Conservation (phyloP, 164 flowering plant species). For the Liquidambar formosana region DNA sequence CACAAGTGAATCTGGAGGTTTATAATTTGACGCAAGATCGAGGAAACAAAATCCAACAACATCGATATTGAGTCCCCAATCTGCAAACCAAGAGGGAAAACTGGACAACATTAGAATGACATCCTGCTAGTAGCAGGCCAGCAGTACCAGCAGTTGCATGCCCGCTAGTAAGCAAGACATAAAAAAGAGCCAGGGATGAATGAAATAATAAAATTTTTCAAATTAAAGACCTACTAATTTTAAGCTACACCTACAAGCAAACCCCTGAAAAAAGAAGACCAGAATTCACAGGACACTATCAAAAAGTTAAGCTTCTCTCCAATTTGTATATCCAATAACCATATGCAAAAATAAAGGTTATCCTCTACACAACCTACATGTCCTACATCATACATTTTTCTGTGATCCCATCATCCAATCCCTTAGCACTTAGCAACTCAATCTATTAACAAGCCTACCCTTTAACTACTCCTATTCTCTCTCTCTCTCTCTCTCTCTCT, state of each 20-base stretch:
- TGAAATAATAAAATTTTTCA: not conserved
- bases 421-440: not conserved
- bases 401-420: not conserved
- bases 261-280: not conserved
- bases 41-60: constrained; percentile 71
- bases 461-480: too few species aligned
- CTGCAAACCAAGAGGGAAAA: constrained; percentile 28
- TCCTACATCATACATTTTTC: not conserved
- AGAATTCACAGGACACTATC: not conserved
- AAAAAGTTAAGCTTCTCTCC: not conserved
- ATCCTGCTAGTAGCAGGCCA: not conserved
- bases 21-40: constrained; percentile 60
- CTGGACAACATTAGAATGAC: not conserved
- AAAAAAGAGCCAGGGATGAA: not conserved
- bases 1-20: constrained; percentile 55
- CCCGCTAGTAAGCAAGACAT: not conserved
- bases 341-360: not conserved
- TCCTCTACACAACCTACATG: not conserved
- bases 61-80: constrained; percentile 65
- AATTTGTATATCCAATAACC: not conserved
- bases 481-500: too few species aligned
- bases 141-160: not conserved
- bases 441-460: not conserved
- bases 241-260: not conserved
- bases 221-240: not conserved